Conservation (phyloP, 2,329 filamentous ascomycete species). For the Geosmithia morbida region DNA sequence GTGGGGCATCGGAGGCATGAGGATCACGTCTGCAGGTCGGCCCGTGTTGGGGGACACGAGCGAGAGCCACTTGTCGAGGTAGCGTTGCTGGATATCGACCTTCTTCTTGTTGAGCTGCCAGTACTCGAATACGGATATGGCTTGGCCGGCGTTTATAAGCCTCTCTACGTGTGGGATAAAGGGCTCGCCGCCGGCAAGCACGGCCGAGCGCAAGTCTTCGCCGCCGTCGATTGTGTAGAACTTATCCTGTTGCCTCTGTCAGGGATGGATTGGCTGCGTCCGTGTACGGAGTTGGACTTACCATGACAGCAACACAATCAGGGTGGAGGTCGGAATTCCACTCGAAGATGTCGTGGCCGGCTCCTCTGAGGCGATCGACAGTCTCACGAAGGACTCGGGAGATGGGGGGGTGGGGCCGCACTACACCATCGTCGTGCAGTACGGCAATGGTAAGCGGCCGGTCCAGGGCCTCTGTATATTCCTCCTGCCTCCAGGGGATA, state of each 20-base stretch:
- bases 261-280: no score
- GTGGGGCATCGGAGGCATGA: slow-evolving; percentile 48
- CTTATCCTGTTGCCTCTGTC: slow-evolving; percentile 24
- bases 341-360: slow-evolving; percentile 38
- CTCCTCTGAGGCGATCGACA: slow-evolving; percentile 19
- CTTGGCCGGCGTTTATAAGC: slow-evolving; percentile 33
- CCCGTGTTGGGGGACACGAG: slow-evolving; percentile 26
- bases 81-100: slow-evolving; percentile 19
- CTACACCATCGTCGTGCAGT: slow-evolving; percentile 36
- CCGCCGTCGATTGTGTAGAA: slow-evolving; percentile 50
- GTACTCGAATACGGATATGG: slow-evolving; percentile 49
- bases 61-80: slow-evolving; percentile 43
- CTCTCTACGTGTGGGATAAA: slow-evolving; percentile 42
- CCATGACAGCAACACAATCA: slow-evolving; percentile 41
- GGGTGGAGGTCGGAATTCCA: slow-evolving; percentile 37
- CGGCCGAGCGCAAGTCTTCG: slow-evolving; percentile 43
- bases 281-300: slow-evolving; percentile 11
- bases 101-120: slow-evolving; percentile 53
- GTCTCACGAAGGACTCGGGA: slow-evolving; percentile 25
- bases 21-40: slow-evolving; percentile 34
- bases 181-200: slow-evolving; percentile 41
- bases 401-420: slow-evolving; percentile 38
- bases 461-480: slow-evolving; percentile 22
- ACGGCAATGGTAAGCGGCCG: slow-evolving; percentile 33
- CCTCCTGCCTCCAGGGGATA: slow-evolving; percentile 34